A percentile compares a stretch with the other conserved stretches of the same genome.
Conservation (phyloP, 2,329 filamentous ascomycete genomes). For the Graphiopsis chlorocephala region DNA sequence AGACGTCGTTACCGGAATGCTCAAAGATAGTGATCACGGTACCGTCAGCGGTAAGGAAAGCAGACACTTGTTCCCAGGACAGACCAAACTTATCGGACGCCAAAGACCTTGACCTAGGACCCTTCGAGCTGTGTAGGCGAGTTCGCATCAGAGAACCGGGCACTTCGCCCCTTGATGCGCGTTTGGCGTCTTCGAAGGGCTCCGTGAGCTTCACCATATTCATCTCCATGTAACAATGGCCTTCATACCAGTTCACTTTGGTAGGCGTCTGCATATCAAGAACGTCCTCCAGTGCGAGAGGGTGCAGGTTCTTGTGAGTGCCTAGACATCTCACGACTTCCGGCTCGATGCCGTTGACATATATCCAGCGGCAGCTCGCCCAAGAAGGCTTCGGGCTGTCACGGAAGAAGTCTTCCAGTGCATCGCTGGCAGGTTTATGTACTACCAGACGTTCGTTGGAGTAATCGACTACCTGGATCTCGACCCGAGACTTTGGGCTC, state of each 20-base stretch:
- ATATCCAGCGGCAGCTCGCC: slow-evolving; percentile 87
- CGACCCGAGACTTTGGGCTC: slow-evolving; percentile 46
- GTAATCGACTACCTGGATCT: slow-evolving; percentile 85
- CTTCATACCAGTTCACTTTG: slow-evolving; percentile 81
- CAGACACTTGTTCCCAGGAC: slow-evolving; percentile 82
- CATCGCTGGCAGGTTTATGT: slow-evolving; percentile 66
- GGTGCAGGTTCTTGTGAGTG: slow-evolving; percentile 72
- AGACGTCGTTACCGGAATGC: slow-evolving; percentile 69
- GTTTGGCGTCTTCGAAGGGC: not conserved
- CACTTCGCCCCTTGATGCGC: not conserved
- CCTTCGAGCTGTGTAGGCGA: not conserved
- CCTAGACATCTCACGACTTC: slow-evolving; percentile 81
- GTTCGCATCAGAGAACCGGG: not conserved
- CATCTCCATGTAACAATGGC: slow-evolving; percentile 43
- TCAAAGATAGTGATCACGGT: slow-evolving; percentile 93
- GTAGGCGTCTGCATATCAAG: slow-evolving; percentile 80
- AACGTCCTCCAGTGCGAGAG: slow-evolving; percentile 81
- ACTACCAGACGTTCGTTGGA: slow-evolving; percentile 61
- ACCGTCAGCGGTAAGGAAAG: slow-evolving; percentile 84
- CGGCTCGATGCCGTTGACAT: slow-evolving; percentile 87
- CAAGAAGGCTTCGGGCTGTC: slow-evolving; percentile 60
- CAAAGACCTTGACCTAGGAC: slow-evolving; percentile 14
- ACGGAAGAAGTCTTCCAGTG: slow-evolving; percentile 67
- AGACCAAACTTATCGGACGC: slow-evolving; percentile 39
- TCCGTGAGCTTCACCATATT: slow-evolving; percentile 48